phyloP scores from a whole-genome alignment of 495 filamentous ascomycete species.

The Entonaema liquescens region DNA sequence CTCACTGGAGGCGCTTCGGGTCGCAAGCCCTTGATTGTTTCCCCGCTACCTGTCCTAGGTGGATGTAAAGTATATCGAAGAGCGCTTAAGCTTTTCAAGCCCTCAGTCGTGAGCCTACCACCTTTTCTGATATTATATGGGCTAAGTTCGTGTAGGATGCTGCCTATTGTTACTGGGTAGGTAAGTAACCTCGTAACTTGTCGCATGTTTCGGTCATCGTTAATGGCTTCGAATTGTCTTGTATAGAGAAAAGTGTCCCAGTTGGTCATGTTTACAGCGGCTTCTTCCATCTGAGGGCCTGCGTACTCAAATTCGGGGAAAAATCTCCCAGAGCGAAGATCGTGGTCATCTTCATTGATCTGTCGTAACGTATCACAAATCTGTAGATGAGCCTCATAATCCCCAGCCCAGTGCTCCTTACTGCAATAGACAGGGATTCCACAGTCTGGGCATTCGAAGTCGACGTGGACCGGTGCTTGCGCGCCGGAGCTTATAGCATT shows the following conservation, averaged over 20 bases:
- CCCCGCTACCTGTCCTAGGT: conserved; percentile 76
- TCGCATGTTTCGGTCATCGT: conserved; percentile 83
- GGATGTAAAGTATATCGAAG: conserved; percentile 94
- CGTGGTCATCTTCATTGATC: conserved; percentile 98
- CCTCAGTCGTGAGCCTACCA: conserved; percentile 82
- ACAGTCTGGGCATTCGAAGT: conserved; percentile 96
- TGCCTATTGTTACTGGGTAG: conserved; percentile 90
- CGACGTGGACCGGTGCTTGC: conserved; percentile 76
- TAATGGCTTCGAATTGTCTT: conserved; percentile 85
- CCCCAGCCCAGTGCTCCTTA: conserved; percentile 91
- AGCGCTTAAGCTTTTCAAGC: conserved; percentile 89
- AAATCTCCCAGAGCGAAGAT: conserved; percentile 85
- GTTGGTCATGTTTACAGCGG: conserved; percentile 94
- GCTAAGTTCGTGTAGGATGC: conserved; percentile 90
- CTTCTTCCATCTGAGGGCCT: conserved; percentile 86
- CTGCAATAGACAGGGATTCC: conserved; percentile 93
- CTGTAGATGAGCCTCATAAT: conserved; percentile 90
- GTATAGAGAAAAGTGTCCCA: conserved; percentile 98
- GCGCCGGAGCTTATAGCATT: conserved; percentile 50
- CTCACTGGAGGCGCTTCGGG: conserved; percentile 85
- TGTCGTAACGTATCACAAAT: conserved; percentile 90
- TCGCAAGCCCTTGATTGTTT: conserved; percentile 78
- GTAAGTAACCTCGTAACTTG: conserved; percentile 93
- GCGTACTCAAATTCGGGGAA: conserved; percentile 96
- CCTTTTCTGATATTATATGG: conserved; percentile 81